Base-by-base conservation (phyloP, 139 green algal species). In the Coelastrella sp. region DNA sequence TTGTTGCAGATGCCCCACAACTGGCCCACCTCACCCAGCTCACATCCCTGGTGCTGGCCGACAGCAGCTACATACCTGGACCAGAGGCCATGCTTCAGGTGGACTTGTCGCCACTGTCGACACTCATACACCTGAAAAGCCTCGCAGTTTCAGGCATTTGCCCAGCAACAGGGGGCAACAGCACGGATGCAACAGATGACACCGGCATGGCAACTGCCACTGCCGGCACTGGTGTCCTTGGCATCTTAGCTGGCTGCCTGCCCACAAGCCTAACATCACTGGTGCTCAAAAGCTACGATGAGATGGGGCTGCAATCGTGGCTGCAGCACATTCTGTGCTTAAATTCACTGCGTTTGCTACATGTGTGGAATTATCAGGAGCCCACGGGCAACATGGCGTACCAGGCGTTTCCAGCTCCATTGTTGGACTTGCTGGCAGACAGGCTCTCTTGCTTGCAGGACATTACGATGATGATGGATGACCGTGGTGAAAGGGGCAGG, bases 21-120 rank as follows among this genome's bases (percentile, higher is more conserved):
- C 79, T 85, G 60, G 79, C 17, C 20, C 6, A 20, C 57, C 56
- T 85, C 4, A 85, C 57, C 7, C 79, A 85, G 79, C 57, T 85
- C 19, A 85, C 79, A 20, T 68, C 79, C 7, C 57, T 85, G 19
- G 20, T 85, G 79, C 79, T 85, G 57, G 57, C 20, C 7, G 79
- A 85, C 24, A 61, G 35, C 19, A 85, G 79, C 57, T 85, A 85
- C 79, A 85, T 85, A 14, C 56, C 79, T 49, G 79, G 79, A 17
- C 20, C 57, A 11, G 79, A n/a, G 12, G 79, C 79, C 14, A 17
- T 72, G 57, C 20, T 85, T 56, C 19, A 8, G 20, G 79, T 85
- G 20, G 57, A 68, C 61, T n/a, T 85, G 8, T 57, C 20, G 20
- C 79, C 79, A 56, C 14, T 85, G 24, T 17, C 58, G 56, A 27